Conservation (phyloP, 306 rosid species). For the Pterocarpus santalinus region DNA sequence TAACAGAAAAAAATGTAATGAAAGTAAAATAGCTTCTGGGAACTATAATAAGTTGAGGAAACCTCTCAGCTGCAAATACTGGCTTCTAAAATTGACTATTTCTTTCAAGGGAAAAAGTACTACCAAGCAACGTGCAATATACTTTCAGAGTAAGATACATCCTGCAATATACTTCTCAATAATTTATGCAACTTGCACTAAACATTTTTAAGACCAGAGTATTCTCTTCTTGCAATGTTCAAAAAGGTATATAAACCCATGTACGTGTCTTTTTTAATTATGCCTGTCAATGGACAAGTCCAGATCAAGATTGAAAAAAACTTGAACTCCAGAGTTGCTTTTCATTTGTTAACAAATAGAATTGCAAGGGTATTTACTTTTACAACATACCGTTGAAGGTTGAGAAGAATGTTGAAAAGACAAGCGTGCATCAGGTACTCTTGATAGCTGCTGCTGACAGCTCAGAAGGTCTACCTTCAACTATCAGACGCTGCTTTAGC, state of each 20-base stretch:
- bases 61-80: conserved; percentile 5
- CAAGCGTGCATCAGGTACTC: conserved; percentile 65
- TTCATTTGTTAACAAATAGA: conserved; percentile 22
- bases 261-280: conserved; percentile 13
- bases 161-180: background rate
- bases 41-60: conserved; percentile 28
- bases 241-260: background rate
- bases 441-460: conserved; percentile 88
- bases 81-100: conserved; percentile 33
- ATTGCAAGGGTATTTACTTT: conserved; percentile 46
- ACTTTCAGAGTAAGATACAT: background rate
- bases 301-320: background rate
- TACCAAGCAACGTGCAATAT: background rate
- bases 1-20: conserved; percentile 13
- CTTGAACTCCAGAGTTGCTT: conserved; percentile 1
- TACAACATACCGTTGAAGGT: conserved; percentile 52
- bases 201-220: conserved; percentile 2
- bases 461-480: conserved; percentile 88
- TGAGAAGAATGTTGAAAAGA: conserved; percentile 60
- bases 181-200: background rate
- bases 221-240: conserved; percentile 14
- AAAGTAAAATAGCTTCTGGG: conserved; percentile 30
- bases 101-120: conserved; percentile 7
- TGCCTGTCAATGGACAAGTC: background rate
- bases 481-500: conserved; percentile 92